Conservation (phyloP, 2,329 filamentous ascomycete species). For the Atkinsonella hypoxylon region DNA sequence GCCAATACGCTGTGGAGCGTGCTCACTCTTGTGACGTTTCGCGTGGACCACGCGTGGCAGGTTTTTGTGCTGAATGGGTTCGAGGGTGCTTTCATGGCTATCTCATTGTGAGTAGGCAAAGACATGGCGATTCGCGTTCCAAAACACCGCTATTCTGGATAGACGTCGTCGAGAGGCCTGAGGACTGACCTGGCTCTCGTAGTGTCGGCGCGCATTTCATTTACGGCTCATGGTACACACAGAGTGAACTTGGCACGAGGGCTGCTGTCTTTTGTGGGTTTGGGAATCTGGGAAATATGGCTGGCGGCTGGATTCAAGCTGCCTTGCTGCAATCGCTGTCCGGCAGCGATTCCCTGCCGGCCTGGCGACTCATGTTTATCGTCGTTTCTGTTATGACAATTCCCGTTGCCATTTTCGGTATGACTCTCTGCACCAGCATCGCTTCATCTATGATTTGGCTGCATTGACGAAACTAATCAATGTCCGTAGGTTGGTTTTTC, state of each 20-base stretch:
- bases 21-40: conserved; percentile 30
- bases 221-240: conserved; percentile 31
- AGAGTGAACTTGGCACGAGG: conserved; percentile 27
- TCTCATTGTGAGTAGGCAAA: conserved; percentile 24
- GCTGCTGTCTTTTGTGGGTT: conserved; percentile 30
- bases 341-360: conserved; percentile 21
- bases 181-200: background rate
- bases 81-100: conserved; percentile 30
- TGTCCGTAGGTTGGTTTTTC: conserved; percentile 26
- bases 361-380: conserved; percentile 32
- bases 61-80: conserved; percentile 31
- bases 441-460: too few relatives aligned
- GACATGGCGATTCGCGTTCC: too few relatives aligned
- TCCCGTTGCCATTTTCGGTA: conserved; percentile 27
- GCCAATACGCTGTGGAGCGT: conserved; percentile 32
- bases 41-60: conserved; percentile 29
- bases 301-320: conserved; percentile 33
- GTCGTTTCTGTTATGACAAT: conserved; percentile 25
- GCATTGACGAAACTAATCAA: too few relatives aligned
- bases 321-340: conserved; percentile 24
- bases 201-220: conserved; percentile 31
- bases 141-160: too few relatives aligned
- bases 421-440: background rate
- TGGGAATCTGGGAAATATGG: conserved; percentile 30
- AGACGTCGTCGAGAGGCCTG: background rate